Evolutionary conservation across 108 stramenopile species (phyloP).

Genomic region (Fistulifera solaris): DNA sequence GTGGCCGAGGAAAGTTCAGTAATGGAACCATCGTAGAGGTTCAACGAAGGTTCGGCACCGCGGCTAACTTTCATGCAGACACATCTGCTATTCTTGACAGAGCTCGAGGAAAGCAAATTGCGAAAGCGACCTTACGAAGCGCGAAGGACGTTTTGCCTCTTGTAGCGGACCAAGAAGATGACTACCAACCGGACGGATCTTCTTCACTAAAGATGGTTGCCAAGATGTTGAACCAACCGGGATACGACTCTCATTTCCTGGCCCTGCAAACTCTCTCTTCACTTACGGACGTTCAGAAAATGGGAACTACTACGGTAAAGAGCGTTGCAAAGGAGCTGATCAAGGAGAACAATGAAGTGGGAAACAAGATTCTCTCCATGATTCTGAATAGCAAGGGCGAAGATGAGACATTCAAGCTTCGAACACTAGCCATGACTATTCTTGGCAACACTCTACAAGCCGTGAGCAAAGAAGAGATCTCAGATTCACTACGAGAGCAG

Average conservation of each 20-base stretch:
- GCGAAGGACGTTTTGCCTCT: constrained; percentile 13
- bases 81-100: constrained; percentile 56
- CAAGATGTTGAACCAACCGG: constrained; percentile 34
- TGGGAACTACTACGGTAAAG: constrained; percentile 20
- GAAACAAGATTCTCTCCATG: constrained; percentile 21
- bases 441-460: constrained; percentile 31
- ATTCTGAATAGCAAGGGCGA: constrained; percentile 20
- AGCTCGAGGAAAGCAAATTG: constrained; percentile 30
- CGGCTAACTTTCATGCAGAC: constrained; percentile 33
- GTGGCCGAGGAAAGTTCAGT: constrained; percentile 26
- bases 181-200: constrained; percentile 12
- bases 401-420: constrained; percentile 27
- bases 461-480: constrained; percentile 4
- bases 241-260: constrained; percentile 36
- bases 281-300: constrained; percentile 32
- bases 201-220: constrained; percentile 33
- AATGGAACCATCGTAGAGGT: constrained; percentile 70
- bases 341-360: constrained; percentile 19
- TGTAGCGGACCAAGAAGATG: constrained; percentile 40
- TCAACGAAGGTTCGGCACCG: constrained; percentile 50
- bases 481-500: constrained; percentile 12
- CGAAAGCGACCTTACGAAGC: constrained; percentile 5
- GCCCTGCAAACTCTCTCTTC: constrained; percentile 35
- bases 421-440: constrained; percentile 25
- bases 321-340: constrained; percentile 24